Base-by-base conservation (phyloP, 73 alveolate species). In the Paramecium biaurelia region DNA sequence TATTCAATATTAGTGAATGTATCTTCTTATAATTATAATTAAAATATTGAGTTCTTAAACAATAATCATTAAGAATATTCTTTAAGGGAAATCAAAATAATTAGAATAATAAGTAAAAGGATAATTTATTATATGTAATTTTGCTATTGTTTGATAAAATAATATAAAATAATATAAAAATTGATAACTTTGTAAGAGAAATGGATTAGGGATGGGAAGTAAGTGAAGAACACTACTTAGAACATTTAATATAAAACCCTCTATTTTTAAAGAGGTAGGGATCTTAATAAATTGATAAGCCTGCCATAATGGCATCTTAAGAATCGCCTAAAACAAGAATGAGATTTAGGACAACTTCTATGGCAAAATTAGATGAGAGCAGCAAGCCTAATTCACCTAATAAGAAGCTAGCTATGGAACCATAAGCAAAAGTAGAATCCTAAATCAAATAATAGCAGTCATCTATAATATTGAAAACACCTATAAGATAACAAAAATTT, bases 191-290 rank as follows among this genome's bases (percentile, higher is more conserved):
- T 53, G 68, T 18, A 18, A 53, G 68, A 18, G 28, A 53, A 53
- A 74, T 74, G 87, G 87, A 74, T 74, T 12, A 41, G 58, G 87
- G 87, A 37, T 74, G 87, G 87, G 87, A 74, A 74, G 67, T 74
- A 37, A 37, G 58, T 74, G 87, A 74, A 41, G 87, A 74, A 74
- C 28, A 74, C 57, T 74, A 74, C 35, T 41, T 74, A 24, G 87
- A 74, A 35, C 10, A 74, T 41, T 37, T 74, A 32, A 74, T 74
- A 20, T 21, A 32, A 23, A 74, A 74, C 15, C 87, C 87, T 28
- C 87, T 37, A 34, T 37, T 32, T 28, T n/a, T 34, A n/a, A 74
- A 74, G 59, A 32, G 87, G 59, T 23, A 74, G 37, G 87, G 30
- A 53, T 53, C 68, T 53, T 53, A 74, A 34, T 34, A 74, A 21